Evolutionary conservation across 2,329 filamentous ascomycete species (phyloP), one percentile per base, ranked within the genome.

Genomic region (Dryadomyces quercus-mongolicae): DNA sequence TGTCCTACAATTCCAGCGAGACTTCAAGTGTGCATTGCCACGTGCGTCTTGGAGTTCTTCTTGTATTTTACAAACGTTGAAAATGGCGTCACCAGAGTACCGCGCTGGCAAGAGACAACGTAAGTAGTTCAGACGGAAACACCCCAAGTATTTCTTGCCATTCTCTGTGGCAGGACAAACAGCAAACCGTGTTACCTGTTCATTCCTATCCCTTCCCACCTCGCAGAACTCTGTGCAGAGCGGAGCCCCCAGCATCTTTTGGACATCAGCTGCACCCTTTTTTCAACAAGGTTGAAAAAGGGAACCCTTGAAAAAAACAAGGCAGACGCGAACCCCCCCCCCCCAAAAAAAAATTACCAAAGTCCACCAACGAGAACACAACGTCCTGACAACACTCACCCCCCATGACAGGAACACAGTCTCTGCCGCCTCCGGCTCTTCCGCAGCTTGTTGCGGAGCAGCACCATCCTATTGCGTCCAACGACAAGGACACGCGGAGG

Each of bases 401-500:
- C 34, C 6, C 18, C 62, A 64, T 70, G 62, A 60, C 73, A 89
- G 86, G 88, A 70, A 97, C 93, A 52, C 93, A 97, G 70, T 97
- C 93, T 54, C 86, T 95, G 57, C 93, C 93, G 56, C 91, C 92
- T 54, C 93, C 93, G 20, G 81, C 86, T 59, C 81, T 98, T 20
- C 93, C 93, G 8, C 87, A 92, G 67, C 82, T 98, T 52, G 89
- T 95, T 49, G 92, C 93, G 45, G 92, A 97, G 70, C 92, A 97
- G 68, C 86, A 93, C 66, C 78, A 82, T 13, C 85, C 92, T 25
- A 95, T 98, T 60, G 74, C 90, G 12, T 74, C 84, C 16, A 85
- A 80, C 62, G 93, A 98, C 71, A 96, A 95, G 71, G 86, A 95
- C 70, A 86, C 88, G 15, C 85, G 92, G 70, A 81, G 93, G 55